Conservation (phyloP, 495 filamentous ascomycete genomes). For the Penicillium diatomitis region DNA sequence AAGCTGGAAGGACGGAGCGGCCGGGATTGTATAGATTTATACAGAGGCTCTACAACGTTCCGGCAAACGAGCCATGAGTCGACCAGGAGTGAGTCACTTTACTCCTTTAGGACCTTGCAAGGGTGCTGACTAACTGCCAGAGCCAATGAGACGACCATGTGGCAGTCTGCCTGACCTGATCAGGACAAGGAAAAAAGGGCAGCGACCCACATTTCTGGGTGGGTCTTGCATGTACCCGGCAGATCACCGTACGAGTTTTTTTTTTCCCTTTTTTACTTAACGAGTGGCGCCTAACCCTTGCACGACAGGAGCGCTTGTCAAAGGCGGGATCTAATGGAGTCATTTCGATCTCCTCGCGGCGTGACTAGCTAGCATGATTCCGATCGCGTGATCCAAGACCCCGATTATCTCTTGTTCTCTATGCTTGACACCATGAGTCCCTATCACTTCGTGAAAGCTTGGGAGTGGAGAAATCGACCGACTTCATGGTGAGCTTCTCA, state of each 20-base stretch:
- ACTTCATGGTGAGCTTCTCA: neutral
- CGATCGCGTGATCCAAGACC: neutral
- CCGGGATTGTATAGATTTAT: constrained; percentile 12
- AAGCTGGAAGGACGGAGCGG: constrained; percentile 9
- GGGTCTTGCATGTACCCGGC: constrained; percentile 7
- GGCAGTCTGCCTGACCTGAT: neutral
- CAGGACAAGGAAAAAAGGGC: constrained; percentile 1
- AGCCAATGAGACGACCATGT: neutral
- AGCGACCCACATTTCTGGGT: constrained; percentile 9
- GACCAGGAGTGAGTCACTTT: constrained; percentile 13
- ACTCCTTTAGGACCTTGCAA: neutral
- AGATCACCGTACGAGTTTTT: constrained; percentile 10
- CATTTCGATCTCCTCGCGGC: constrained; percentile 3
- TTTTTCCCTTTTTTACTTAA: neutral
- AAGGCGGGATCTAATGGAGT: constrained; percentile 13
- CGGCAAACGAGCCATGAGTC: neutral
- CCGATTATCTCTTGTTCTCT: neutral
- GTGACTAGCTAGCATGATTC: constrained; percentile 2
- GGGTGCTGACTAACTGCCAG: neutral
- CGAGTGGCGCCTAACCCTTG: constrained; percentile 13
- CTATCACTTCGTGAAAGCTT: too few species aligned
- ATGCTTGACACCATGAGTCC: too few species aligned
- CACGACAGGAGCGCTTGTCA: neutral
- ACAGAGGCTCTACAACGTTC: neutral
- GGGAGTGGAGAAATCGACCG: neutral